Base-by-base conservation (phyloP, 2,329 filamentous ascomycete species). In the Fusarium tupiense region DNA sequence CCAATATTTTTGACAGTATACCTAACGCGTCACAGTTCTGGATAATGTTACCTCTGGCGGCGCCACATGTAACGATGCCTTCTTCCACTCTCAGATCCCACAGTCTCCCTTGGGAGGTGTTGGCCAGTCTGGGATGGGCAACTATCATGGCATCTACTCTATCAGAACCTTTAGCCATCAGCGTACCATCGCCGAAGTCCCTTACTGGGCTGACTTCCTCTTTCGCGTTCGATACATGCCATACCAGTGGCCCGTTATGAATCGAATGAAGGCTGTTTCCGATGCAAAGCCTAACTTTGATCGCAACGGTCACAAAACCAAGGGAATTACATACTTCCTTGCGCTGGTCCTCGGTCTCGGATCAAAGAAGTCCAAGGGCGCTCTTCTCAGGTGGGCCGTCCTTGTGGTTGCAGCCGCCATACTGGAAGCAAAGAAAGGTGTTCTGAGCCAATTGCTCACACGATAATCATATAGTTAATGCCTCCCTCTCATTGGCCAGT, bases 191-290 rank as follows among this genome's bases (percentile, higher is more conserved):
- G 79, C 82, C 58, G 74, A 81, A 50, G 77, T 82, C 11, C 84
- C 84, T 11, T 68, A 60, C 64, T 85, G 83, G 84, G 73, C 80
- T 41, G 83, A 85, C 37, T 72, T 83, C 44, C 79, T 94, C 69
- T 84, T 96, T 75, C 87, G 88, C 67, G 86, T 94, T 60, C 89
- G 94, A 69, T 93, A 93, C 83, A 88, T 91, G 84, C 91, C 91
- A 6, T 92, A 91, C 81, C 82, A 83, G 41, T 80, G 80, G 76
- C 78, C 76, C 22, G 81, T 88, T 71, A 83, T 90, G 65, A 81
- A 82, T 50, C 82, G 85, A 54, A 82, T 88, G 70, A 76, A 84
- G 56, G 80, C 81, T 49, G 80, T 89, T 74, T 84, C 84, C 57
- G 75, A 77, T 26, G 66, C 79, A 72, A 87, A 84, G 79, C 89